Evolutionary conservation across 345 rosid species (phyloP).

Genomic region (Raphanus sativus): DNA sequence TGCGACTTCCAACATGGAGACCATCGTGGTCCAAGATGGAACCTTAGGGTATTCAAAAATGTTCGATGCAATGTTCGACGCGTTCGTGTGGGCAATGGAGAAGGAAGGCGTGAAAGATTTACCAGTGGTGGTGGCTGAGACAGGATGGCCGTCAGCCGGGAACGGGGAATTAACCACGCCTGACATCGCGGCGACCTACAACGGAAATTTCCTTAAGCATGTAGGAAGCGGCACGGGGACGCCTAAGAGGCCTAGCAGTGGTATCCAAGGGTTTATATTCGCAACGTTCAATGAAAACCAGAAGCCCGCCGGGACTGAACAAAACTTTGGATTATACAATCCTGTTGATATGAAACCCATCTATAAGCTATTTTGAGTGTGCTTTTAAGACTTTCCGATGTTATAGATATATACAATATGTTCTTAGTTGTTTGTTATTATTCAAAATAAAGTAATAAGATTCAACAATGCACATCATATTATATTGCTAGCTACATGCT

Average conservation of each 20-base stretch:
- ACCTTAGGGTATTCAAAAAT: constrained; percentile 36
- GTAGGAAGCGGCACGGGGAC: constrained; percentile 31
- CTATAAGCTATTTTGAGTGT: constrained; percentile 13
- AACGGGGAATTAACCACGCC: constrained; percentile 35
- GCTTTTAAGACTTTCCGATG: neutral
- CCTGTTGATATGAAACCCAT: constrained; percentile 30
- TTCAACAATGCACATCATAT: neutral
- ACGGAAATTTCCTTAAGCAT: constrained; percentile 30
- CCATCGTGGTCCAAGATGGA: constrained; percentile 36
- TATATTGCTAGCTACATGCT: neutral
- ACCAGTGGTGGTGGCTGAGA: constrained; percentile 34
- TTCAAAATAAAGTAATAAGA: neutral
- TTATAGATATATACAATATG: neutral
- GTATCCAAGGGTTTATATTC: constrained; percentile 7
- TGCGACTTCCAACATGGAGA: constrained; percentile 9
- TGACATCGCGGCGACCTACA: constrained; percentile 22
- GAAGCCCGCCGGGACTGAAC: constrained; percentile 30
- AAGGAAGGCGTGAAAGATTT: constrained; percentile 18
- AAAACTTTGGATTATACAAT: constrained; percentile 37
- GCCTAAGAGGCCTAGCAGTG: constrained; percentile 33
- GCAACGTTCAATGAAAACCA: constrained; percentile 37
- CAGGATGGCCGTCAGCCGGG: constrained; percentile 49
- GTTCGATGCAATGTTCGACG: constrained; percentile 47
- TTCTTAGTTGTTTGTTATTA: neutral
- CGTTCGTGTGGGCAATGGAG: constrained; percentile 37